phyloP scores from a whole-genome alignment of 257 asterid species.

The Forsythia viridissima region DNA sequence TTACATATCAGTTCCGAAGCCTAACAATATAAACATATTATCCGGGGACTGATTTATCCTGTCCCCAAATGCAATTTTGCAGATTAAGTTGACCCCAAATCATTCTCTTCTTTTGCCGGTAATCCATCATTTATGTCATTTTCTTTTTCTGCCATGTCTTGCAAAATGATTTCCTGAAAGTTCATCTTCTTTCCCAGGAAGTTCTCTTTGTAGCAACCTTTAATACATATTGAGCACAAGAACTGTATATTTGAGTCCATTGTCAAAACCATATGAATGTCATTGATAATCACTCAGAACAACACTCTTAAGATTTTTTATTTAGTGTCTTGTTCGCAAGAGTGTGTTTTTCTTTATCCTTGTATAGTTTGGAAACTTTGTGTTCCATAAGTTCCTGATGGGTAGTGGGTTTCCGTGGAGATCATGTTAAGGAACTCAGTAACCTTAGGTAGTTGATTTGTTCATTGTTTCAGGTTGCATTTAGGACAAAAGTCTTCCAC shows the following conservation, averaged over 20 bases:
- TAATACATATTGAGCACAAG: background rate
- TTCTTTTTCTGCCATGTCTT: background rate
- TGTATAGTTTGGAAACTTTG: background rate
- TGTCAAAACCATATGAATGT: background rate
- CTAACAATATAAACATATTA: background rate
- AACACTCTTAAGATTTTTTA: background rate
- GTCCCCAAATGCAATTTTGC: background rate
- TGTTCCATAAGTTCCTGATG: background rate
- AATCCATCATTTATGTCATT: background rate
- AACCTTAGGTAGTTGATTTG: background rate
- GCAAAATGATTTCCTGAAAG: background rate
- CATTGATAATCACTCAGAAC: background rate
- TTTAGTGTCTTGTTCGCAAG: background rate
- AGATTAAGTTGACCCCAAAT: background rate
- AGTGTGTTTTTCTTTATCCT: background rate
- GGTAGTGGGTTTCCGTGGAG: background rate
- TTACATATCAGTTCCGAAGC: background rate
- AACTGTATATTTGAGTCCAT: background rate
- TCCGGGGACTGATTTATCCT: background rate
- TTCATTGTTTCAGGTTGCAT: slow-evolving; percentile 54
- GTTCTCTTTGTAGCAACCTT: too few species aligned
- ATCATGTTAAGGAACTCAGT: background rate
- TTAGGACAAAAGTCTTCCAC: slow-evolving; percentile 64
- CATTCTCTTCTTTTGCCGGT: background rate
- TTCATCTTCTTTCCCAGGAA: background rate